phyloP scores from a whole-genome alignment of 2,329 filamentous ascomycete genomes.

The Apiospora phragmitis region DNA sequence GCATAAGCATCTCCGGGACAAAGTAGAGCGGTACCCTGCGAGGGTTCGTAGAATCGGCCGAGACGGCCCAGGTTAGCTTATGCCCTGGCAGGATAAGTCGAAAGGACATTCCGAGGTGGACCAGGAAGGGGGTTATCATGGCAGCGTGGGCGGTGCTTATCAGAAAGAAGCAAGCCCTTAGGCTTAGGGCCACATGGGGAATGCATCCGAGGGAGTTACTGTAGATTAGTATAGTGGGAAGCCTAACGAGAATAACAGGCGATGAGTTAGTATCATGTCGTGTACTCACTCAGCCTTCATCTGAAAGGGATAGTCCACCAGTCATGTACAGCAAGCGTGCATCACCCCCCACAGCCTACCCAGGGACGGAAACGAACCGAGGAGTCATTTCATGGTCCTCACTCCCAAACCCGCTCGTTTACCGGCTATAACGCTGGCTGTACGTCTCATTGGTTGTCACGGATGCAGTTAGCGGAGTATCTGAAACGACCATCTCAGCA shows the following conservation, averaged over 20 bases:
- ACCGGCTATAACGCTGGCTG: background rate
- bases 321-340: background rate
- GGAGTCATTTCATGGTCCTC: background rate
- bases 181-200: background rate
- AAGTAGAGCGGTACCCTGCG: background rate
- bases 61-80: background rate
- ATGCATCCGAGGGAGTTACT: background rate
- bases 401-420: background rate
- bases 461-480: background rate
- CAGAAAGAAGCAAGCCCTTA: background rate
- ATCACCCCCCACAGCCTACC: background rate
- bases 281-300: background rate
- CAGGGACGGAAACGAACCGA: background rate
- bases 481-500: conserved; percentile 2
- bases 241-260: background rate
- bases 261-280: background rate
- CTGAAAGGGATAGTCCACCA: background rate
- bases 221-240: background rate
- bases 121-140: background rate
- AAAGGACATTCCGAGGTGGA: background rate
- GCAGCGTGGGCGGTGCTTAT: background rate
- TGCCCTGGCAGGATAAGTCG: background rate
- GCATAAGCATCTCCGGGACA: background rate
- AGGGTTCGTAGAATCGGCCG: background rate
- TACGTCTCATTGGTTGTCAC: background rate